Conservation (phyloP, 768 basidiomycete species). For the Lentinus tigrinus region DNA sequence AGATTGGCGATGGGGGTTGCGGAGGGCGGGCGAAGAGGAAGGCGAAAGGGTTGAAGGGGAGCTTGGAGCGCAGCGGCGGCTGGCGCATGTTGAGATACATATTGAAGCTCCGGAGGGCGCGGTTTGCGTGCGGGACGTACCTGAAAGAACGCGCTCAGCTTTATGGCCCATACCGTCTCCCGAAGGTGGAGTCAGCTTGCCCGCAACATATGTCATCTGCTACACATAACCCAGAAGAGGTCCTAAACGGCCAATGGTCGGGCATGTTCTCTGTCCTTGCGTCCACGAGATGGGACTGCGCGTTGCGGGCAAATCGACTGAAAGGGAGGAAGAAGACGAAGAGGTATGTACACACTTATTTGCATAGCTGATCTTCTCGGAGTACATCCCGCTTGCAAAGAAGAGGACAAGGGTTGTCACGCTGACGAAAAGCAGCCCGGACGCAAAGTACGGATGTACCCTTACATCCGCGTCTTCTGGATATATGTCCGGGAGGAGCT, state of each 20-base stretch:
- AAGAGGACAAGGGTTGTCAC: conserved; percentile 90
- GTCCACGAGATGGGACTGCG: neutral
- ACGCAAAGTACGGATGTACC: conserved; percentile 73
- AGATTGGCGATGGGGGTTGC: conserved; percentile 37
- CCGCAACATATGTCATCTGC: too few relatives aligned
- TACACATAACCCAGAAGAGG: conserved; percentile 4
- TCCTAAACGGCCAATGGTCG: neutral
- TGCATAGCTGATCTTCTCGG: conserved; percentile 94
- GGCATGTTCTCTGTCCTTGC: neutral
- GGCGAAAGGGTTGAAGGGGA: conserved; percentile 53
- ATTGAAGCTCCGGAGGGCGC: conserved; percentile 87
- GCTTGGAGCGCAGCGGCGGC: conserved; percentile 64
- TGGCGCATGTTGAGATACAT: conserved; percentile 95
- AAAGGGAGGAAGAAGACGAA: neutral
- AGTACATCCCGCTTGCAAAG: conserved; percentile 95
- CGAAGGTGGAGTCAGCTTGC: too few relatives aligned
- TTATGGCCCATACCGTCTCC: too few relatives aligned
- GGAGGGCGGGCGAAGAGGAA: conserved; percentile 47
- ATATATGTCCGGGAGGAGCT: conserved; percentile 52
- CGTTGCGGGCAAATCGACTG: neutral
- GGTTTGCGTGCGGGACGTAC: conserved; percentile 95
- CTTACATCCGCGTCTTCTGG: conserved; percentile 38
- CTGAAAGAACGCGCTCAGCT: conserved; percentile 38
- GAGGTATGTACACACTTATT: conserved; percentile 71
- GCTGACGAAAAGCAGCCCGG: conserved; percentile 80